Evolutionary conservation across 331 rosid genomes (phyloP), one percentile per base, ranked within the genome.

Genomic region (Stylosanthes scabra): DNA sequence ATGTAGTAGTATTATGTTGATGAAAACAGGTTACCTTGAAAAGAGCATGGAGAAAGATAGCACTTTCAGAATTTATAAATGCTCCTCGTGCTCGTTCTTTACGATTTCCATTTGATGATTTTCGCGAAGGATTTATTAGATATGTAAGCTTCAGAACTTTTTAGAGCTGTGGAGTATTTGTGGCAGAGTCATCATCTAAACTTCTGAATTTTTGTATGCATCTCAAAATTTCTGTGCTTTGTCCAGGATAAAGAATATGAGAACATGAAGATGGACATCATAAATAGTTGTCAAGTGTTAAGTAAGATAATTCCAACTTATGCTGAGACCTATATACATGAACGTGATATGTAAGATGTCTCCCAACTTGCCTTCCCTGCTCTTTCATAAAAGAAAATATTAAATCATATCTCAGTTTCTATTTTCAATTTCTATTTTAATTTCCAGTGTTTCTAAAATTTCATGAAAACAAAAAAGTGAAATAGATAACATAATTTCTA

Each of bases 31-130:
- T 91, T 72, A 94, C 99, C 28, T 12, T 89, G 45, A 80, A 77
- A 69, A 91, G 99, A 86, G 87, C 96, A 15, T 89, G 96, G 99
- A 87, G 78, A 12, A 91, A 86, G 88, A 89, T 94, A 96, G 91
- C 96, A 1, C 91, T 88, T 80, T 90, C 91, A 96, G 87, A 91
- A 2, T 42, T 8, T 7, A 6, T 11, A 7, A 8, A 9, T n/a
- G n/a, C n/a, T n/a, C n/a, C n/a, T n/a, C 97, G 76, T 9, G 47
- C 9, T n/a, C n/a, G n/a, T n/a, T n/a, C n/a, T n/a, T n/a, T n/a
- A n/a, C n/a, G n/a, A n/a, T n/a, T n/a, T n/a, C n/a, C n/a, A n/a
- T n/a, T n/a, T n/a, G n/a, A n/a, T n/a, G n/a, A n/a, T n/a, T n/a
- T n/a, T n/a, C n/a, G n/a, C 2, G 81, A 84, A 79, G 91, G 31